Evolutionary conservation across 257 asterid genomes (phyloP), one percentile per base, ranked within the genome.

Genomic region (Ilex aquifolium): DNA sequence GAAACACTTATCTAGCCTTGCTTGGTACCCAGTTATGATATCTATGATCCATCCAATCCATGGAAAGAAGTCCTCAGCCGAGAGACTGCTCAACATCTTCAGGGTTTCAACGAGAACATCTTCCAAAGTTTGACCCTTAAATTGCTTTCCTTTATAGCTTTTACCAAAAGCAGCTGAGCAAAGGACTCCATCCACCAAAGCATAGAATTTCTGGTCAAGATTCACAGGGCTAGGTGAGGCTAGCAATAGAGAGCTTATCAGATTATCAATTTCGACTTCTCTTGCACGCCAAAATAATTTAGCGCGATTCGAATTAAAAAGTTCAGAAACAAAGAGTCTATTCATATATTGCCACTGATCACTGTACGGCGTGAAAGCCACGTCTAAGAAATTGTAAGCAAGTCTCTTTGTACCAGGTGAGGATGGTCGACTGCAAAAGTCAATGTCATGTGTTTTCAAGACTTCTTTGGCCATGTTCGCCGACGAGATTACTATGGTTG

Each of bases 391-490:
- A 14, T 64, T 48, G 39, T 63, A 69, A 46, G 69, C 36, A 11
- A 76, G 27, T 3, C 31, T 44, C 44, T 31, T 65, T 7, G 53
- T 6, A 6, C 57, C 72, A 0, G 54, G 62, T 1, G 74, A 60
- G 5, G 30, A 15, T 0, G 70, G 48, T 27, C 76, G 31, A 31
- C 58, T 67, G 10, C 74, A 63, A 29, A 77, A 73, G 42, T 15
- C 56, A 11, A 58, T 40, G 15, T 73, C 79, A 5, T 64, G 74
- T 10, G 70, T 69, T 70, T 66, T 73, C 55, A 73, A 13, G 40
- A 77, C 55, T 64, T 72, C 56, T 63, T 68, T 69, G 21, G 78
- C 78, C 54, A 69, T 13, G 16, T 65, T 54, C 16, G 81, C 58
- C 0, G 78, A 72, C n/a, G 75, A 73, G 8, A 72, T 53, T 30